Base-by-base conservation (phyloP, 495 filamentous ascomycete genomes). In the Mycothermus thermophilus region DNA sequence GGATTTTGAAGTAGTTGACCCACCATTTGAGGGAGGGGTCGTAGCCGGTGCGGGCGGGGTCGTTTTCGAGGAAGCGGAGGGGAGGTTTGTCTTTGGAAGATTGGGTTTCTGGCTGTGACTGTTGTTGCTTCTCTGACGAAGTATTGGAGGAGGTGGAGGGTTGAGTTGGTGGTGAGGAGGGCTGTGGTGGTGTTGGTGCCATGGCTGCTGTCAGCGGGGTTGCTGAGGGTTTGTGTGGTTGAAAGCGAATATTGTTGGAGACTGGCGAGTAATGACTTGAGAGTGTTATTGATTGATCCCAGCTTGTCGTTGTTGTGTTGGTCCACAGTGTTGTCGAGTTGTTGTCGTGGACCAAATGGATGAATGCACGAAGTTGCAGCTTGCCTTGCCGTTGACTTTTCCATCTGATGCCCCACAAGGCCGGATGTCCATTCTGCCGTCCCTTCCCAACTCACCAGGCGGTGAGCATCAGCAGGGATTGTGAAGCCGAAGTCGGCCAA, bases 1-100 rank as follows among this genome's bases (percentile, higher is more conserved):
- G 51, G 49, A 83, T 76, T 32, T 68, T 63, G 68, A 88, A 95
- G 52, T 76, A 76, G 54, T 81, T 90, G 39, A 73, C 66, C 75
- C 81, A 93, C 63, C 72, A 69, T 4, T 69, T 65, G 33, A 59
- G 71, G 29, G 53, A 37, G 10, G 70, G 67, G 52, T 81, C 75
- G 62, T 82, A 77, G 40, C 77, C 66, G 0, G 69, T 71, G 37
- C 62, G 59, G 16, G 51, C 38, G 8, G 69, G 65, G 54, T 71
- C 62, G 55, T 71, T 69, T 11, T 43, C 29, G 37, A 61, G 30
- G 51, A 55, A 60, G 28, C 38, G 31, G 22, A 53, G 48, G 31
- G 41, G 40, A 15, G 40, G 33, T n/a, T n/a, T n/a, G n/a, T n/a
- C n/a, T n/a, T n/a, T n/a, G 15, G 25, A 15, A 5, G 25, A 8